These are phyloP conservation scores for Vicia villosa DNA, from an alignment of 306 rosid species.

Conservation along the genomic window DNA sequence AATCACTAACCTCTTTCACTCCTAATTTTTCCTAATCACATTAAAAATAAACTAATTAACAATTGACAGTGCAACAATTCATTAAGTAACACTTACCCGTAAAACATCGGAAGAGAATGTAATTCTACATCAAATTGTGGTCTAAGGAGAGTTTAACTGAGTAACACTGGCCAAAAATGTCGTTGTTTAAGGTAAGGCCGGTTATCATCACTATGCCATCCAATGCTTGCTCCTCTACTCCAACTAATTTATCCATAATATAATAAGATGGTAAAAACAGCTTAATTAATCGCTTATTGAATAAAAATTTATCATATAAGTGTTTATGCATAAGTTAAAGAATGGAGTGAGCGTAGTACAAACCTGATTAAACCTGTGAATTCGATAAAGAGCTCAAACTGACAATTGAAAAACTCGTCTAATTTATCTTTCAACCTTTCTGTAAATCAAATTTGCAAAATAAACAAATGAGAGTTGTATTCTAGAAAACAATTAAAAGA, in stretches of 20 bases:
- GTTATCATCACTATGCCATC: constrained; percentile 97
- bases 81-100: too few species aligned
- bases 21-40: too few species aligned
- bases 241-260: constrained; percentile 54
- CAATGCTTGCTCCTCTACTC: constrained; percentile 85
- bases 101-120: too few species aligned
- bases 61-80: too few species aligned
- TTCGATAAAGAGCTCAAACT: constrained; percentile 78
- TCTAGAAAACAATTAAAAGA: background rate
- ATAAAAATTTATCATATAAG: background rate
- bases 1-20: too few species aligned
- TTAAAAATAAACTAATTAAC: too few species aligned
- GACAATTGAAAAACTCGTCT: constrained; percentile 80
- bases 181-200: constrained; percentile 86
- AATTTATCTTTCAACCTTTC: constrained; percentile 90
- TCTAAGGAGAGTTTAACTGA: constrained; percentile 2
- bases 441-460: constrained; percentile 38
- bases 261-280: background rate
- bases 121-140: too few species aligned
- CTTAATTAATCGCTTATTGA: background rate
- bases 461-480: background rate
- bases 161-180: constrained; percentile 70
- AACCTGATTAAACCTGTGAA: constrained; percentile 95
- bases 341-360: background rate
- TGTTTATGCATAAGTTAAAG: background rate